Conservation (phyloP, 106 monocot species). For the Apostasia ramifera region DNA sequence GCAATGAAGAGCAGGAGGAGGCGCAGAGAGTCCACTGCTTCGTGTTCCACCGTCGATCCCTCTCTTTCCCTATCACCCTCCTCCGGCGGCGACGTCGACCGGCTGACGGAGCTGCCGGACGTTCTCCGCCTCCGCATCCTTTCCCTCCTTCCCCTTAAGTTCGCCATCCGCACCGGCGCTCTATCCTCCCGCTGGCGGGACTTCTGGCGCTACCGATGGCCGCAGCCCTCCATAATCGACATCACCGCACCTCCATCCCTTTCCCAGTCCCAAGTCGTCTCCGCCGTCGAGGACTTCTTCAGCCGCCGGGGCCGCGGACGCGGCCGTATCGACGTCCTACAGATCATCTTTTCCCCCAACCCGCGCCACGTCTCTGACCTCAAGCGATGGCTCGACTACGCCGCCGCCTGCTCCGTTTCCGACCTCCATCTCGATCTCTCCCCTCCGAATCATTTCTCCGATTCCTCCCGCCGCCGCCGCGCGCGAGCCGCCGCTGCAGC, state of each 20-base stretch:
- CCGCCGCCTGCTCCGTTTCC: conserved; percentile 25
- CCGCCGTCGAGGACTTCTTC: conserved; percentile 6
- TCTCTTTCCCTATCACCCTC: not conserved
- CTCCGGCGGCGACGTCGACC: conserved; percentile 10
- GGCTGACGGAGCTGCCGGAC: conserved; percentile 33
- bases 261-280: not conserved
- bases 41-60: not conserved
- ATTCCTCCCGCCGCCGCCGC: not conserved
- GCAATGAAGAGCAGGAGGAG: conserved; percentile 3
- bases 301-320: conserved; percentile 6
- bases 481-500: not conserved
- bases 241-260: conserved; percentile 5
- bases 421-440: conserved; percentile 12
- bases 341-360: conserved; percentile 5
- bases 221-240: conserved; percentile 12
- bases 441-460: not conserved
- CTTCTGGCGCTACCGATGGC: conserved; percentile 21
- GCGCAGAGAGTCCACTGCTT: conserved; percentile 5
- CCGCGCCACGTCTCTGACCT: conserved; percentile 12
- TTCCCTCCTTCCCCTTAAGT: conserved; percentile 30
- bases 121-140: conserved; percentile 35
- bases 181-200: conserved; percentile 30
- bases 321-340: conserved; percentile 16
- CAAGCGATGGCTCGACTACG: conserved; percentile 25
- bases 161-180: conserved; percentile 23